Conservation (phyloP, 116 monocot genomes). For the Papilionanthe hybrid region DNA sequence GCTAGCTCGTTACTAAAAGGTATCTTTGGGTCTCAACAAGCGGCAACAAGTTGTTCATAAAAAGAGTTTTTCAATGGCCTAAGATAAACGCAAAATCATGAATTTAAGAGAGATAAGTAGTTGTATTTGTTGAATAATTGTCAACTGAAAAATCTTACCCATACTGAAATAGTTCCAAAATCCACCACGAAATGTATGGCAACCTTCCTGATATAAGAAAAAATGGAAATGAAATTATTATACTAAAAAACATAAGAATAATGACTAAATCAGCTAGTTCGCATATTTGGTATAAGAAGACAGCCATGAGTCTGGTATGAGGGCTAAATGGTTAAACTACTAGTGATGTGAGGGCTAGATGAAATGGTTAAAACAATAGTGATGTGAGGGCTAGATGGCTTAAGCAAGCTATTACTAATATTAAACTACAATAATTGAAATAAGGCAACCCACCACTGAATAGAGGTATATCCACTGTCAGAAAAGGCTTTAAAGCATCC, state of each 20-base stretch:
- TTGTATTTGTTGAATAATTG: not conserved
- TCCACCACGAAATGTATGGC: slow-evolving; percentile 94
- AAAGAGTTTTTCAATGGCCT: not conserved
- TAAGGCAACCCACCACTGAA: not conserved
- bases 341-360: not conserved
- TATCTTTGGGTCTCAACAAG: not conserved
- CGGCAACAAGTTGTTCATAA: not conserved
- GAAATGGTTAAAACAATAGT: not conserved
- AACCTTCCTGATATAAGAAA: slow-evolving; percentile 57
- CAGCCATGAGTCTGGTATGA: not conserved
- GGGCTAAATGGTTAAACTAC: not conserved
- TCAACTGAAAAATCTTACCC: slow-evolving; percentile 48
- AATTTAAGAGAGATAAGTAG: not conserved
- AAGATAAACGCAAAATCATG: not conserved
- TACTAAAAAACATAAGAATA: not conserved
- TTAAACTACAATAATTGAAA: not conserved
- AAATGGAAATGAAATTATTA: not conserved
- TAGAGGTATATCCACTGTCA: not conserved
- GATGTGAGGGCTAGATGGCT: not conserved
- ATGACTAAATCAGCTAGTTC: not conserved
- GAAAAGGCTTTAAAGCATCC: not conserved
- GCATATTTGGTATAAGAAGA: not conserved
- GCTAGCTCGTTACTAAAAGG: no score
- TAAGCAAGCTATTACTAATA: not conserved
- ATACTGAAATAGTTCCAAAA: slow-evolving; percentile 99